Percentiles rank a stretch among this genome's conserved stretches.
These are phyloP conservation scores for Sporothrix variecibatus DNA, from an alignment of 2,329 filamentous ascomycete species.

Conservation along the genomic window DNA sequence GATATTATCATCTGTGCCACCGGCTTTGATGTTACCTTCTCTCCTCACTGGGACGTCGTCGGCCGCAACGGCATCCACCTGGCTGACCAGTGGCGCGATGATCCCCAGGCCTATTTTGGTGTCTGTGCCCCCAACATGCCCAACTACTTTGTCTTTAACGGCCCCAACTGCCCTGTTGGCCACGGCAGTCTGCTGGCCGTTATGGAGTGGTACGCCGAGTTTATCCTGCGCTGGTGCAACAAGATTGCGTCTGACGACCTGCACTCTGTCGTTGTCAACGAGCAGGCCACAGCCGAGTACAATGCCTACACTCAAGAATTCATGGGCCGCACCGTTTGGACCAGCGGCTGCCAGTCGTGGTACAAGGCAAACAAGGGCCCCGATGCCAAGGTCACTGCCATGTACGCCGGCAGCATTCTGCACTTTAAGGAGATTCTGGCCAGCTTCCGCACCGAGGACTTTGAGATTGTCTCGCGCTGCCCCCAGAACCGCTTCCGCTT, in stretches of 20 bases:
- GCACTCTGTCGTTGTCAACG: conserved; percentile 26
- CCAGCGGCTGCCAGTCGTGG: conserved; percentile 35
- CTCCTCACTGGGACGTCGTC: conserved; percentile 36
- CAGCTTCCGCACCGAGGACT: conserved; percentile 40
- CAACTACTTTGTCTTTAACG: conserved; percentile 27
- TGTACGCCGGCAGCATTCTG: conserved; percentile 31
- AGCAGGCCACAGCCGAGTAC: conserved; percentile 5
- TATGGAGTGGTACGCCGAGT: conserved; percentile 22
- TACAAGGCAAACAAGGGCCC: conserved; percentile 33
- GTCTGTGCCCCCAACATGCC: conserved; percentile 18
- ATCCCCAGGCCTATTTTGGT: conserved; percentile 9
- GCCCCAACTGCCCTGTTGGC: conserved; percentile 23
- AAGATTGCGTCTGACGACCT: conserved; percentile 36
- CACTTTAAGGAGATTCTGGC: conserved; percentile 35
- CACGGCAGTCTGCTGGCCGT: conserved; percentile 20
- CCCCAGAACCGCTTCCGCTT: conserved; percentile 23
- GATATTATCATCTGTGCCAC: conserved; percentile 41
- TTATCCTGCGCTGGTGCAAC: conserved; percentile 26
- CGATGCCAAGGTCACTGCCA: conserved; percentile 33
- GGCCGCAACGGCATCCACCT: conserved; percentile 21
- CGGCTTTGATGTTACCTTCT: conserved; percentile 39
- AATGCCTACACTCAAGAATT: conserved; percentile 35
- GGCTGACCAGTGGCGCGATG: conserved; percentile 27
- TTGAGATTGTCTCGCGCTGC: conserved; percentile 30
- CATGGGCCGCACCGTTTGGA: conserved; percentile 38